Evolutionary conservation across 495 filamentous ascomycete species (phyloP).

Genomic region (Penicillium nucicola): DNA sequence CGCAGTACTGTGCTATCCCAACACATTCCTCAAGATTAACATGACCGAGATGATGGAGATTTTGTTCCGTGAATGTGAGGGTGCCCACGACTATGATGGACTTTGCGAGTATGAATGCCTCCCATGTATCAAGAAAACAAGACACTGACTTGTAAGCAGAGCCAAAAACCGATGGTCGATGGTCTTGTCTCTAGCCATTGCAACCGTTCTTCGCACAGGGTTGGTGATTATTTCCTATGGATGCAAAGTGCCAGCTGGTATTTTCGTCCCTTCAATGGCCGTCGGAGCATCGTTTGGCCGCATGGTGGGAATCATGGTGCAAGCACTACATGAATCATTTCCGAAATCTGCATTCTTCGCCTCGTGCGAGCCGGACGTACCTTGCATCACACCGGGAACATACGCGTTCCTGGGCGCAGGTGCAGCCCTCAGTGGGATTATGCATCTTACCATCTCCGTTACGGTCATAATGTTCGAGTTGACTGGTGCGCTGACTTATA

Average conservation of each 20-base stretch:
- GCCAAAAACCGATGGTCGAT: slow-evolving; percentile 68
- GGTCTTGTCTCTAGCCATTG: slow-evolving; percentile 73
- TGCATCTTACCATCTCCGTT: slow-evolving; percentile 95
- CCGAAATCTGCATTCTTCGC: slow-evolving; percentile 82
- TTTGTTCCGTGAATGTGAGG: slow-evolving; percentile 92
- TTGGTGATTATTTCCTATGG: slow-evolving; percentile 97
- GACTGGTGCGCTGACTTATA: slow-evolving; percentile 92
- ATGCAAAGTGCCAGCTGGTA: slow-evolving; percentile 96
- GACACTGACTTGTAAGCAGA: slow-evolving; percentile 34
- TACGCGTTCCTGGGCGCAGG: slow-evolving; percentile 93
- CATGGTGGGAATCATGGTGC: slow-evolving; percentile 91
- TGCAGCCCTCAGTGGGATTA: slow-evolving; percentile 95
- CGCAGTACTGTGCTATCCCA: slow-evolving; percentile 90
- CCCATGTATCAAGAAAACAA: not conserved
- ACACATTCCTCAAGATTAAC: slow-evolving; percentile 93
- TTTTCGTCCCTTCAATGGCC: slow-evolving; percentile 98
- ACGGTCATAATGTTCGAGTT: slow-evolving; percentile 99
- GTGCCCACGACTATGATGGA: slow-evolving; percentile 84
- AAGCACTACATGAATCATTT: slow-evolving; percentile 80
- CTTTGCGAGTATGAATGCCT: slow-evolving; percentile 69
- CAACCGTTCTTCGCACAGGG: slow-evolving; percentile 75
- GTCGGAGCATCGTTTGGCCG: slow-evolving; percentile 92
- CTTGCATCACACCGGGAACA: slow-evolving; percentile 93
- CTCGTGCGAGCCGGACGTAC: slow-evolving; percentile 84
- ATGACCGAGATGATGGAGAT: slow-evolving; percentile 99